phyloP scores from a whole-genome alignment of 768 basidiomycete species.

The Rhodotorula babjevae region DNA sequence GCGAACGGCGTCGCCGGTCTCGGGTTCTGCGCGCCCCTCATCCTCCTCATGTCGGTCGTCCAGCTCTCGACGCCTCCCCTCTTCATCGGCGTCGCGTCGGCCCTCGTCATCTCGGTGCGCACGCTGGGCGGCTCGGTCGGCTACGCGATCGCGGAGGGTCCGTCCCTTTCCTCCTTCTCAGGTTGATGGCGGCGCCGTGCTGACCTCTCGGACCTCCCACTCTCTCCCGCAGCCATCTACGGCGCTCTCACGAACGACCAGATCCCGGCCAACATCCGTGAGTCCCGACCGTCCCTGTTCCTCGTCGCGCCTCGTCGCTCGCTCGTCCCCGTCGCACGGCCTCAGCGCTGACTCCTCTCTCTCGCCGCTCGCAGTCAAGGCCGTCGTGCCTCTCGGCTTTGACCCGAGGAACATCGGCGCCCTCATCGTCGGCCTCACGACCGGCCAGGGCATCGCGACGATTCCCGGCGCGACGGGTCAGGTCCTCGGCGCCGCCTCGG shows the following conservation, averaged over 20 bases:
- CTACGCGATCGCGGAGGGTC: slow-evolving; percentile 5
- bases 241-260: slow-evolving; percentile 3
- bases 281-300: no score
- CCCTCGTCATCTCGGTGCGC: slow-evolving; percentile 4
- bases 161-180: neutral
- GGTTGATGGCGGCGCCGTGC: no score
- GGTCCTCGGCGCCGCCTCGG: slow-evolving; percentile 10
- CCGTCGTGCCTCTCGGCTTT: slow-evolving; percentile 11
- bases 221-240: slow-evolving; percentile 4
- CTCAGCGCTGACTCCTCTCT: neutral
- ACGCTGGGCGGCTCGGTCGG: slow-evolving; percentile 11
- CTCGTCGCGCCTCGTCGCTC: neutral
- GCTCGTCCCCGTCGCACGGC: no score
- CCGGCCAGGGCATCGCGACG: slow-evolving; percentile 7
- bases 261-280: slow-evolving; percentile 1
- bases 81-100: slow-evolving; percentile 20
- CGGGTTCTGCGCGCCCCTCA: slow-evolving; percentile 20
- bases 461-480: slow-evolving; percentile 3
- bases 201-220: no score
- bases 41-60: slow-evolving; percentile 11
- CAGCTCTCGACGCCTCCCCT: slow-evolving; percentile 20
- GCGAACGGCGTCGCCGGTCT: slow-evolving; percentile 14
- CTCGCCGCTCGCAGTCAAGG: neutral
- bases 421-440: slow-evolving; percentile 4
- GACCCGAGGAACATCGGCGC: neutral